Percentiles rank a stretch among this genome's conserved stretches.
These are phyloP conservation scores for Heracleum sosnowskyi DNA, from an alignment of 129 eudicot genomes.

Conservation along the genomic window DNA sequence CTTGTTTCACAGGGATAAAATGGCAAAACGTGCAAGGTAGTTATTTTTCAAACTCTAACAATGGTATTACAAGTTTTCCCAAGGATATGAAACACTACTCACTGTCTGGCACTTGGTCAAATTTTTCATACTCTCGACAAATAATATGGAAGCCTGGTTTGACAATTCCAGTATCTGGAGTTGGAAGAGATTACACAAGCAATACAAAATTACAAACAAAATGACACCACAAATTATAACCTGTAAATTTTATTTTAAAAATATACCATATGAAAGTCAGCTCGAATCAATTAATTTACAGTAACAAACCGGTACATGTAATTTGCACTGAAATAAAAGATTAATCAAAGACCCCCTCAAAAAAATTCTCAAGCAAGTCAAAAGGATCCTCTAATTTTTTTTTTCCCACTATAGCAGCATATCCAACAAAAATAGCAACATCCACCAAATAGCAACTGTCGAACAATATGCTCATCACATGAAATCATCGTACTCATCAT, in stretches of 20 bases:
- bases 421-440: constrained; percentile 9
- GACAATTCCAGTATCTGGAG: neutral
- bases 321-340: neutral
- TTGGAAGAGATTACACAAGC: neutral
- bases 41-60: too few species aligned
- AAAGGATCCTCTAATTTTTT: neutral
- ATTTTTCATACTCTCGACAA: neutral
- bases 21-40: too few species aligned
- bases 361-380: neutral
- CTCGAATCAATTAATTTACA: neutral
- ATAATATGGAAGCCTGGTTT: neutral
- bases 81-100: neutral
- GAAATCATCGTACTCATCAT: constrained; percentile 76
- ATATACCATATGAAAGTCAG: neutral
- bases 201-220: neutral
- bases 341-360: neutral
- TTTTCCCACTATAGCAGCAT: neutral
- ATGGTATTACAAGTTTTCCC: too few species aligned
- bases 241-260: neutral
- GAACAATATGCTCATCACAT: constrained; percentile 42
- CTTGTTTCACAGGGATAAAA: too few species aligned
- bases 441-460: neutral
- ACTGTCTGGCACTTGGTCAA: neutral
- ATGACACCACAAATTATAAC: neutral
- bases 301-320: neutral